Evolutionary conservation across 768 basidiomycete species (phyloP), one percentile per base, ranked within the genome.

Genomic region (Cubamyces sp.): DNA sequence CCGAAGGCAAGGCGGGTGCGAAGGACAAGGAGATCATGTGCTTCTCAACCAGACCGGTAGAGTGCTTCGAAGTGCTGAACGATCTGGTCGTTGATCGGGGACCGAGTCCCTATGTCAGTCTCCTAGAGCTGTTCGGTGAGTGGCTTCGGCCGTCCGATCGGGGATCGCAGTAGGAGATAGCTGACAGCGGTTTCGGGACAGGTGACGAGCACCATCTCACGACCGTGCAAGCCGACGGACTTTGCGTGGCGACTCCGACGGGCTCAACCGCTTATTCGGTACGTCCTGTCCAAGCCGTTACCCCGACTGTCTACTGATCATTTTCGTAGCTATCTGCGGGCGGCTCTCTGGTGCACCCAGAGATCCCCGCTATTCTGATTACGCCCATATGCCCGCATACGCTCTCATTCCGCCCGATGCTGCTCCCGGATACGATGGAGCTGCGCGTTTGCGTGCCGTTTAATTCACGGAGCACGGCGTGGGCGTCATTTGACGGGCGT

Each of bases 151-250:
- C 23, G 19, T 49, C 34, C 34, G 34, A 34, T 34, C 23, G 48
- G 48, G 16, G 48, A 26, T 49, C 14, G 26, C 48, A 16, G 25
- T 19, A 43, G 42, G 42, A 43, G 18, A 28, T 11, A 28, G 23
- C 46, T 47, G 43, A 34, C 23, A 6, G 12, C 23, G 28, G 40
- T 47, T 49, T 23, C 19, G 11, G 42, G 15, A 42, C 37, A 98
- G 96, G 95, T 62, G 97, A 99, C 72, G 96, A 99, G 66, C 94
- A 99, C 75, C 97, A 98, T 78, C 89, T 99, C 84, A 99, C 97
- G 1, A 99, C 97, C 2, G 97, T 98, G 3, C 97, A 98, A 77
- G 97, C 96, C 0, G 97, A 99, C 70, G 97, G 97, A 14, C 79
- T 99, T 45, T 94, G 92, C 30, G 88, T 99, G 16, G 90, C 90